These are phyloP conservation scores for Russula griseocarnosa DNA, from an alignment of 768 basidiomycete genomes.

Conservation along the genomic window DNA sequence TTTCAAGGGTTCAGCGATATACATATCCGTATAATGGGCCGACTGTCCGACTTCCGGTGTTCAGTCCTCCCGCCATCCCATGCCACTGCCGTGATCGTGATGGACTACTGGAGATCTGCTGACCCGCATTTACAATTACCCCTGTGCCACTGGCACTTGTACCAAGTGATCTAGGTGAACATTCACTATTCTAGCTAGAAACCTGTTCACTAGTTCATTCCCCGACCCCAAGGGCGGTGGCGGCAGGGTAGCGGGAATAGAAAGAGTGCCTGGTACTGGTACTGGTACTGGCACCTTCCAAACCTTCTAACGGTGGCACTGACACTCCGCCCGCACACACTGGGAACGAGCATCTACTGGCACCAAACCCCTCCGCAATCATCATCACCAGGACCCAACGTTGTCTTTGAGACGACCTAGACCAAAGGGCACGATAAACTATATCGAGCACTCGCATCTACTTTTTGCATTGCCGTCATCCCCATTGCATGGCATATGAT, in stretches of 20 bases:
- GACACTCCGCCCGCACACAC: too few species aligned
- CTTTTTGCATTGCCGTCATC: constrained; percentile 9
- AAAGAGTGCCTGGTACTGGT: not conserved
- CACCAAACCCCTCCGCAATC: not conserved
- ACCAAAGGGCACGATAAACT: constrained; percentile 9
- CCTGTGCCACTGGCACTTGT: not conserved
- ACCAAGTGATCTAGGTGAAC: not conserved
- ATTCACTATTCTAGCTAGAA: not conserved
- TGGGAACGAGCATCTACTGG: not conserved
- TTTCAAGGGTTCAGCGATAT: not conserved
- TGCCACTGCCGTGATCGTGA: too few species aligned
- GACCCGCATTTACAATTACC: not conserved
- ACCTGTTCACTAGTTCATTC: not conserved
- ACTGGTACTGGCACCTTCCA: not conserved
- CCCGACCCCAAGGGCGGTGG: not conserved
- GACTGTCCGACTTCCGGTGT: not conserved
- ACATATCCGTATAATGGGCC: not conserved
- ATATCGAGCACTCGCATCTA: constrained; percentile 23
- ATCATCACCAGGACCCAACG: constrained; percentile 8
- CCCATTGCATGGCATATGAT: too few species aligned
- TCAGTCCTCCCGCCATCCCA: too few species aligned
- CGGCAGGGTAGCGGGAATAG: not conserved
- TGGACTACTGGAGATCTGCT: not conserved
- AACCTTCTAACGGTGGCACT: not conserved
- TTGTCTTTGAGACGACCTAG: not conserved